Percentiles rank a stretch among this genome's conserved stretches.
These are phyloP conservation scores for Pestalotiopsis sp. DNA, from an alignment of 2,329 filamentous ascomycete species.

Conservation along the genomic window DNA sequence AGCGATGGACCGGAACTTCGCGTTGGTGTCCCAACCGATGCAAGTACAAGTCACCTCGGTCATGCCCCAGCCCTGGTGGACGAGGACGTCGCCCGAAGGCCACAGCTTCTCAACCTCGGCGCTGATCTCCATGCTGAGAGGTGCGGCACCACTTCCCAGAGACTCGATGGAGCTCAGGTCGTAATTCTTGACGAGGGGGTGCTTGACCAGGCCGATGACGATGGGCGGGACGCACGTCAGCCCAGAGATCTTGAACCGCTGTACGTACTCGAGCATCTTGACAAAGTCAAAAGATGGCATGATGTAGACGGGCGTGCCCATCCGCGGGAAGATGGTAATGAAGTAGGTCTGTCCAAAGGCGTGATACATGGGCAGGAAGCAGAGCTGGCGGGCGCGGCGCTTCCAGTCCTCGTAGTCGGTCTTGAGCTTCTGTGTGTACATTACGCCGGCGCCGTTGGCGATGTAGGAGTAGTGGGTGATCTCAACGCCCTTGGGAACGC, in stretches of 20 bases:
- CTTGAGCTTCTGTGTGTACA: constrained; percentile 47
- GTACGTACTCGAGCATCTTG: constrained; percentile 68
- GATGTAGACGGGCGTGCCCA: constrained; percentile 71
- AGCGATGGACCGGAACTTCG: constrained; percentile 38
- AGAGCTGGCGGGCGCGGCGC: constrained; percentile 50
- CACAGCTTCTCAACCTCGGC: constrained; percentile 62
- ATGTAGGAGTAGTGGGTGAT: constrained; percentile 80
- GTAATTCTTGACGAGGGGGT: constrained; percentile 64
- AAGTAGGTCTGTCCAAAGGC: constrained; percentile 74
- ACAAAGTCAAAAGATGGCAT: constrained; percentile 80
- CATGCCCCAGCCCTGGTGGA: constrained; percentile 83
- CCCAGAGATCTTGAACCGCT: constrained; percentile 69
- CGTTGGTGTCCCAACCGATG: constrained; percentile 63
- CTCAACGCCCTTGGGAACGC: constrained; percentile 81
- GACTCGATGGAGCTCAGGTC: constrained; percentile 68
- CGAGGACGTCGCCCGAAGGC: constrained; percentile 34
- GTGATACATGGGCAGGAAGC: constrained; percentile 79
- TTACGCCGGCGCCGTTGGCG: constrained; percentile 67
- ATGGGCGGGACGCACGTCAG: constrained; percentile 75
- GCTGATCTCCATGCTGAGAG: constrained; percentile 59
- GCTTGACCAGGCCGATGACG: constrained; percentile 72
- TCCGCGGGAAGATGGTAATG: constrained; percentile 58
- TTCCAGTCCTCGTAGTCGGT: constrained; percentile 48
- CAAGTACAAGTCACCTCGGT: constrained; percentile 78
- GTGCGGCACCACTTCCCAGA: constrained; percentile 70